Percentiles rank a stretch among this genome's conserved stretches.
These are phyloP conservation scores for Elongisporangium prolatum DNA, from an alignment of 352 stramenopile species.

Conservation along the genomic window DNA sequence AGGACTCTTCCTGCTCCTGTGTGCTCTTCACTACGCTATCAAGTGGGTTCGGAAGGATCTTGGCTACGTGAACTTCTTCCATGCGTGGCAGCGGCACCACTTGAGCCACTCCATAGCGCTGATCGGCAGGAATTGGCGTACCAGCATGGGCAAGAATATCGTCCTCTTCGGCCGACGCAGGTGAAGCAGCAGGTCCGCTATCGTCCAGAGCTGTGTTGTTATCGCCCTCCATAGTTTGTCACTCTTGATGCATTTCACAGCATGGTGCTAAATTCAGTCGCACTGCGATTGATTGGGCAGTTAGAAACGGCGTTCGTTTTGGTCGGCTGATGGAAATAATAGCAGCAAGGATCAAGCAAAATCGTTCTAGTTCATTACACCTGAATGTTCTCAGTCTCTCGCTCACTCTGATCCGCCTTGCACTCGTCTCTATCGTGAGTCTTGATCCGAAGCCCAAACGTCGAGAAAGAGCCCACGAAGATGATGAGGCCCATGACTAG, in stretches of 20 bases:
- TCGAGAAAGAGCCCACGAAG: slow-evolving; percentile 31
- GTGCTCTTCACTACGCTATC: slow-evolving; percentile 7
- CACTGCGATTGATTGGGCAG: not conserved
- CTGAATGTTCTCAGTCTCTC: not conserved
- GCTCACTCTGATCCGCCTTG: not conserved
- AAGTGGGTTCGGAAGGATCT: slow-evolving; percentile 14
- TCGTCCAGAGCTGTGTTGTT: not conserved
- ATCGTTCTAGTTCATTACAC: not conserved
- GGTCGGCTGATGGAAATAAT: not conserved
- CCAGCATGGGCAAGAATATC: not conserved
- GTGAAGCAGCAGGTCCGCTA: not conserved
- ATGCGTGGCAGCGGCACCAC: slow-evolving; percentile 25
- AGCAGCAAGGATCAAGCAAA: not conserved
- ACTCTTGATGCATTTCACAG: not conserved
- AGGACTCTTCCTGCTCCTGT: slow-evolving; percentile 41
- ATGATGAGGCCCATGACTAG: slow-evolving; percentile 62
- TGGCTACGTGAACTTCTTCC: slow-evolving; percentile 47
- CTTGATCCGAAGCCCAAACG: not conserved
- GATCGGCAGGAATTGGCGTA: not conserved
- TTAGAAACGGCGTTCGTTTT: not conserved
- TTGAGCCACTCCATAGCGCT: slow-evolving; percentile 7
- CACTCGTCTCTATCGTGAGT: not conserved
- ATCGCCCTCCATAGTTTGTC: not conserved
- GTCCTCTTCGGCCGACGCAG: not conserved
- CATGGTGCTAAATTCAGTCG: not conserved